Base-by-base conservation (phyloP, 106 monocot genomes). In the Dioscorea alata region DNA sequence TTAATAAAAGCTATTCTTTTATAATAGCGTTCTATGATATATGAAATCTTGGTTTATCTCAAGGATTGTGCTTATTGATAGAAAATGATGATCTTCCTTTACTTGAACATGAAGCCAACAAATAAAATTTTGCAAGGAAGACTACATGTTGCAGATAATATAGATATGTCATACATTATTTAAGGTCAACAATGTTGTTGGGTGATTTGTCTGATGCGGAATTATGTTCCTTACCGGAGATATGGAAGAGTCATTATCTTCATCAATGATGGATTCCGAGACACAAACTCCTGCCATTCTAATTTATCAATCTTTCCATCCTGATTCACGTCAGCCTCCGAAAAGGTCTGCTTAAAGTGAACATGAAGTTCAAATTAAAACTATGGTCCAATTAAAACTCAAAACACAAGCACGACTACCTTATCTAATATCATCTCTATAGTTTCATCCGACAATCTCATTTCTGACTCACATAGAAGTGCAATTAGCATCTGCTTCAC, bases 201-300 rank as follows among this genome's bases (percentile, higher is more conserved):
- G 9, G 0, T 42, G 6, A 42, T 42, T 3, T 42, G 9, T 42
- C 6, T 42, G 10, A 0, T 42, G 42, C 6, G 42, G 10, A 42
- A 42, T 42, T 1, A 42, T 42, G 42, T 42, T 42, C 42, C 75
- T 80, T 57, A 85, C 97, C 82, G 85, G 74, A 99, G 92, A 90
- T 99, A 99, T 42, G 89, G 85, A 63, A 99, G 87, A 68, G 97
- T 99, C 97, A 99, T 99, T 76, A 99, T 90, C 81, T 92, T 92
- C 83, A 99, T 48, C 33, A 99, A 69, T 33, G 97, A 92, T 70
- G 97, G 97, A 79, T 89, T 87, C 50, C 75, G 84, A 73, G 81
- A 79, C 72, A 99, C 92, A 75, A 92, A 92, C 59, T 82, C 80
- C 22, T 82, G 48, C 97, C 97, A 99, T 69, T 99, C 97, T 73